Conservation (phyloP, 2,329 filamentous ascomycete species). For the Cordyceps militaris region DNA sequence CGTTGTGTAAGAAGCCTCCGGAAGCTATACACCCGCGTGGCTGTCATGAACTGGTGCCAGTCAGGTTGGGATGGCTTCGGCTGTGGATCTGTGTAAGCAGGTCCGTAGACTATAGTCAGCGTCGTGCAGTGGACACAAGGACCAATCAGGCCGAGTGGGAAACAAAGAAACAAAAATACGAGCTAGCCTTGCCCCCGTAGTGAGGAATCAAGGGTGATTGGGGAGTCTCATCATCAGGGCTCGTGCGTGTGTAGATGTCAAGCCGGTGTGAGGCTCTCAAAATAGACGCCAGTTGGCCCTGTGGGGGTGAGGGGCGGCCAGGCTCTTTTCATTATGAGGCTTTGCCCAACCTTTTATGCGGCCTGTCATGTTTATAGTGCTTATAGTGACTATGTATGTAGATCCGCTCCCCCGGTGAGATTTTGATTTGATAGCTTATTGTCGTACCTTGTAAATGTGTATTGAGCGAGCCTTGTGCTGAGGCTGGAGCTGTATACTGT, state of each 20-base stretch:
- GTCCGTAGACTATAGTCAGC: neutral
- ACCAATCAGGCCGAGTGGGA: neutral
- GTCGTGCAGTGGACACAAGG: neutral
- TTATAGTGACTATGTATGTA: neutral
- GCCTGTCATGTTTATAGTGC: neutral
- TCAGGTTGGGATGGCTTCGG: neutral
- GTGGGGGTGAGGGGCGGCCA: neutral
- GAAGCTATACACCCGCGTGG: neutral
- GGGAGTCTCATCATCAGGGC: neutral
- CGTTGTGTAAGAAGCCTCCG: neutral
- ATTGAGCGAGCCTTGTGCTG: neutral
- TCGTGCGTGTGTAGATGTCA: neutral
- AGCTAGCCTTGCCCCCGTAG: neutral
- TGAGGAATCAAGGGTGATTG: neutral
- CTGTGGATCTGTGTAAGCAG: neutral
- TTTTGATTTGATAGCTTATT: neutral
- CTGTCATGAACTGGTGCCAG: neutral
- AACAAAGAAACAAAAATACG: neutral
- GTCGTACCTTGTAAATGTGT: neutral
- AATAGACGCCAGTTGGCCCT: neutral
- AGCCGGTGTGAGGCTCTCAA: neutral
- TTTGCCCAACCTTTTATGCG: neutral
- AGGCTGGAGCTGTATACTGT: constrained; percentile 2
- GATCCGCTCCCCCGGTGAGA: neutral
- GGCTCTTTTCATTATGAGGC: neutral